These are phyloP conservation scores for Ophiostoma australiae DNA, from an alignment of 2,329 filamentous ascomycete genomes.

Conservation along the genomic window DNA sequence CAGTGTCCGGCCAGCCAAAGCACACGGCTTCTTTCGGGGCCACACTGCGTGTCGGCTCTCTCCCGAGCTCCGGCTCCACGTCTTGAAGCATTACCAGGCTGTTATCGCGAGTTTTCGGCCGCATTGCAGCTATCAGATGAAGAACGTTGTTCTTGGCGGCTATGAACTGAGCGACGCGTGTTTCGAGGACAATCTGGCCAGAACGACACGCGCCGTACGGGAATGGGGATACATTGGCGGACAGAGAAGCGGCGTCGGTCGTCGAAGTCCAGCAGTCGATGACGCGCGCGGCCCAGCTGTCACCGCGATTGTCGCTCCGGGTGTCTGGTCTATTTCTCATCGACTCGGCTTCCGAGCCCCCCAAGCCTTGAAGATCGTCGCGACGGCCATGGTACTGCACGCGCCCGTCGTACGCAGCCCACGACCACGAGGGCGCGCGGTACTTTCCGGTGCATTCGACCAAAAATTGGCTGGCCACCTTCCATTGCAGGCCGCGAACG, in stretches of 20 bases:
- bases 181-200: not conserved
- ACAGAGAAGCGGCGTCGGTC: not conserved
- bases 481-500: slow-evolving; percentile 4
- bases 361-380: not conserved
- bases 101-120: not conserved
- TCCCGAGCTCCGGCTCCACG: not conserved
- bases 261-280: not conserved
- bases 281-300: not conserved
- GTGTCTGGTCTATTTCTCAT: not conserved
- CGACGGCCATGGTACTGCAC: not conserved
- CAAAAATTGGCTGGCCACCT: not conserved
- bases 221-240: not conserved
- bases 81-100: not conserved
- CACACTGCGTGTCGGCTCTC: not conserved
- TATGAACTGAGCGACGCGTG: not conserved
- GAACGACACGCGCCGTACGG: not conserved
- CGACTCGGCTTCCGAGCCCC: not conserved
- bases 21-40: not conserved
- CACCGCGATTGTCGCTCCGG: not conserved
- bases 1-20: slow-evolving; percentile 1
- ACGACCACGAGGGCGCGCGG: slow-evolving; percentile 3
- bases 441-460: not conserved
- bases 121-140: not conserved
- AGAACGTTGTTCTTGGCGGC: not conserved
- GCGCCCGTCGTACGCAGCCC: not conserved